Evolutionary conservation across 163 green algal species (phyloP), one percentile per base, ranked within the genome.

Genomic region (Prototheca wickerhamii): DNA sequence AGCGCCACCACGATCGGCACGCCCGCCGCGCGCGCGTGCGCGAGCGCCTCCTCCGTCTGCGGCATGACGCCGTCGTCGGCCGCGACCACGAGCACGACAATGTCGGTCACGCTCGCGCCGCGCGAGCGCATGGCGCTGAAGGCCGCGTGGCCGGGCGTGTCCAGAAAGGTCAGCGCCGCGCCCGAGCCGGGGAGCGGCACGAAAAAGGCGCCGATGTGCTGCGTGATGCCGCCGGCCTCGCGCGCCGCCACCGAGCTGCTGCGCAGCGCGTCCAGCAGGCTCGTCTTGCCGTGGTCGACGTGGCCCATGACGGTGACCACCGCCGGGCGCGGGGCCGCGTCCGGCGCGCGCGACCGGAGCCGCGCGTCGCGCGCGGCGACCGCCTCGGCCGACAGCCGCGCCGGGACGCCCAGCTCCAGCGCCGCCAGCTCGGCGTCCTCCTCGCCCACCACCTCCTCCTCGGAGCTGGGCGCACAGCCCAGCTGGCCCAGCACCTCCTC

Each of bases 281-380:
- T 89, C n/a, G 94, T 98, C 84, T 99, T 99, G 61, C 93, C 93
- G 76, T 99, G 93, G 74, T 99, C 93, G 1, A 99, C 93, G 68
- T 99, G 94, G 7, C 94, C 94, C 93, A 99, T 98, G 43, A 99
- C 90, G 10, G 91, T 96, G 10, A 98, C 93, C 33, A 98, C 89
- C 0, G 92, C 89, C 3, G 92, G 93, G 71, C 10, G 68, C n/a
- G 34, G 81, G 82, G 10, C 92, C 83, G 10, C 74, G 50, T 23
- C 79, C 67, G 5, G 82, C 70, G 49, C 84, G 67, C 1, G 84
- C 84, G 15, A 21, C 77, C 21, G 78, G 71, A 61, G 91, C 79
- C 76, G 94, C 89, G 57, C 12, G 21, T 55, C 44, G 23, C 68
- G 65, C 25, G 71, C 68, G 34, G 62, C 67, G 40, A 60, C 68